phyloP scores from a whole-genome alignment of 2,329 filamentous ascomycete species.

The Colletotrichum tropicale region DNA sequence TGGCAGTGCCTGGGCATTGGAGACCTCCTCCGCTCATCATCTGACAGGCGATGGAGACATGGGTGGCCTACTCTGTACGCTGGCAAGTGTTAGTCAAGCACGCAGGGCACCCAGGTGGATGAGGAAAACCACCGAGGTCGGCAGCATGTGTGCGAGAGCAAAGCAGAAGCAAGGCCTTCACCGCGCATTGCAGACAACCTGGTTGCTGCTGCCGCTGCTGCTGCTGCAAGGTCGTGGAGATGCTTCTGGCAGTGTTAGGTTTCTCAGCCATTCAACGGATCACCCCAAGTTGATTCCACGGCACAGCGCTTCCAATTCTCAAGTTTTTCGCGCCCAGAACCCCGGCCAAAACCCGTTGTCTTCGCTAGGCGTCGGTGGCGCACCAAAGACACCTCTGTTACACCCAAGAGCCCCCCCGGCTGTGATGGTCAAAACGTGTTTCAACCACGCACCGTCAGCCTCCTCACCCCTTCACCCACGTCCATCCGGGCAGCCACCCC shows the following conservation, averaged over 20 bases:
- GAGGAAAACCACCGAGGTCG: background rate
- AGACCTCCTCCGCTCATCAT: background rate
- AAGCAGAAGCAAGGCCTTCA: background rate
- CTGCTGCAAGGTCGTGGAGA: background rate
- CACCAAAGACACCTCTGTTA: background rate
- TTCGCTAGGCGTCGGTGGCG: background rate
- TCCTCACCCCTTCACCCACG: conserved; percentile 9
- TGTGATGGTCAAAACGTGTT: conserved; percentile 32
- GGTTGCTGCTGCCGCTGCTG: background rate
- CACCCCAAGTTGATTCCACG: background rate
- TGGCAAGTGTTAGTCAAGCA: background rate
- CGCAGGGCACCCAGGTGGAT: background rate
- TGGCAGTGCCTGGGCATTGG: background rate
- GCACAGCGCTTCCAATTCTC: background rate
- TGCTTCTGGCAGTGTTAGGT: background rate
- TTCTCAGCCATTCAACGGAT: background rate
- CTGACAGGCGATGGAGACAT: conserved; percentile 1
- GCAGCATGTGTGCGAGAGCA: background rate
- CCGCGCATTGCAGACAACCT: background rate
- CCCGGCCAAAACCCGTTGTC: background rate
- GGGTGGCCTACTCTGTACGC: background rate
- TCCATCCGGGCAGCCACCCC: background rate
- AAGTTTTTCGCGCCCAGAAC: background rate
- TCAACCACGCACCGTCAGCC: conserved; percentile 27
- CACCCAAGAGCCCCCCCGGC: conserved; percentile 4